These are phyloP conservation scores for Dendryphion nanum DNA, from an alignment of 2,329 filamentous ascomycete genomes.

Conservation along the genomic window DNA sequence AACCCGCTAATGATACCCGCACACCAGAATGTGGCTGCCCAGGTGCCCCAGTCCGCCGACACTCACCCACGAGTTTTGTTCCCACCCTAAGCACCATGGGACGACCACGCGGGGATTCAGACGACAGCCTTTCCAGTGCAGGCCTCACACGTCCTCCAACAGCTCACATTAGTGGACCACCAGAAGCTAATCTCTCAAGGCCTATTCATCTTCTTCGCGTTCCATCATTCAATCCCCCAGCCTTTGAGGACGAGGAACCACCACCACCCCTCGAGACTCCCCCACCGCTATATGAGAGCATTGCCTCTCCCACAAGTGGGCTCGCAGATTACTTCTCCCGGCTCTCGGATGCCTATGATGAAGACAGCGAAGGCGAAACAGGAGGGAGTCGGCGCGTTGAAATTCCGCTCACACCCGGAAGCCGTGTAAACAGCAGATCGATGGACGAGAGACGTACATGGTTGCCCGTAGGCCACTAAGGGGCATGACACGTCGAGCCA, in stretches of 20 bases:
- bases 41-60: constrained; percentile 56
- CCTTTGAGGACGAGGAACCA: constrained; percentile 78
- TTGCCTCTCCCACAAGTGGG: constrained; percentile 68
- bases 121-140: constrained; percentile 34
- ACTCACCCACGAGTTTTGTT: constrained; percentile 48
- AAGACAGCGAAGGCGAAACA: constrained; percentile 56
- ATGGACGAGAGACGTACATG: constrained; percentile 63
- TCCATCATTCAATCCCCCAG: constrained; percentile 84
- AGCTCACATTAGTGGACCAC: constrained; percentile 46
- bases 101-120: constrained; percentile 27
- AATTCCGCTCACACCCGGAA: constrained; percentile 63
- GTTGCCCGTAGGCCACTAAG: constrained; percentile 45
- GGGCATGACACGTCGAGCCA: background rate
- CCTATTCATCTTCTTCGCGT: constrained; percentile 82
- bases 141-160: constrained; percentile 52
- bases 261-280: constrained; percentile 75
- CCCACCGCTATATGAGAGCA: constrained; percentile 79
- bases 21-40: constrained; percentile 63
- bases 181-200: constrained; percentile 52
- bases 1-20: constrained; percentile 31
- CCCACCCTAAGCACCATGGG: constrained; percentile 61
- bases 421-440: constrained; percentile 57
- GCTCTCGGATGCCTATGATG: constrained; percentile 63
- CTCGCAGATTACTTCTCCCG: constrained; percentile 86
- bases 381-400: constrained; percentile 48